Evolutionary conservation across 2,329 filamentous ascomycete genomes (phyloP), one percentile per base, ranked within the genome.

Genomic region (Colletotrichum spaethianum): DNA sequence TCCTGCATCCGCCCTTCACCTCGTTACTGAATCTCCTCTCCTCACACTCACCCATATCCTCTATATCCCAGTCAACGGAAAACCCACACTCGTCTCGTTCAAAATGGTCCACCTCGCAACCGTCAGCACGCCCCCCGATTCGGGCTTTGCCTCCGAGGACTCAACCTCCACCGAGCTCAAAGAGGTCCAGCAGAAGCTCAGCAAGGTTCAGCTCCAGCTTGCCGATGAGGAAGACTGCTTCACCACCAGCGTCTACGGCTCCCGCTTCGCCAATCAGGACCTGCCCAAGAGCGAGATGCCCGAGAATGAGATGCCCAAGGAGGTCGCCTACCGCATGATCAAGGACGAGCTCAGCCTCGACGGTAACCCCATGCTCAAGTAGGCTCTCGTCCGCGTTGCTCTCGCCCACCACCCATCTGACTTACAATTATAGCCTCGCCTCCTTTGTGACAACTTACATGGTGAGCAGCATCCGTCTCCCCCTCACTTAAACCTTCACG

Each of bases 391-490:
- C 48, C 42, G 62, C 18, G 3, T 36, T 18, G 1, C 16, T 38
- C 12, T 33, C 46, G 38, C 26, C 38, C 28, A 23, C 44, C 50
- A 26, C 31, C 44, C n/a, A 9, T 60, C 14, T 67, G 31, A 38
- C 53, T 31, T 36, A 14, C 11, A 14, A 16, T 38, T 2, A 16
- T 11, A 96, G 94, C 82, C 84, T 98, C 77, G 95, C 96, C 38
- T 95, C 93, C 46, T 98, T 98, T 79, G 95, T 98, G 75, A 98
- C 95, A 1, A 98, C 96, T 0, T 98, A 97, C 86, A 98, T 98
- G 95, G 93, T 94, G 86, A 76, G 84, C 74, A 36, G 50, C 53
- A 66, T 53, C 6, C 46, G 2, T 3, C 4, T 48, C 73, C 69
- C 31, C 53, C 26, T 48, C 33, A 56, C 53, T 50, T 42, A 31